phyloP scores from a whole-genome alignment of 352 stramenopile species.

The Ophiocytium majus region DNA sequence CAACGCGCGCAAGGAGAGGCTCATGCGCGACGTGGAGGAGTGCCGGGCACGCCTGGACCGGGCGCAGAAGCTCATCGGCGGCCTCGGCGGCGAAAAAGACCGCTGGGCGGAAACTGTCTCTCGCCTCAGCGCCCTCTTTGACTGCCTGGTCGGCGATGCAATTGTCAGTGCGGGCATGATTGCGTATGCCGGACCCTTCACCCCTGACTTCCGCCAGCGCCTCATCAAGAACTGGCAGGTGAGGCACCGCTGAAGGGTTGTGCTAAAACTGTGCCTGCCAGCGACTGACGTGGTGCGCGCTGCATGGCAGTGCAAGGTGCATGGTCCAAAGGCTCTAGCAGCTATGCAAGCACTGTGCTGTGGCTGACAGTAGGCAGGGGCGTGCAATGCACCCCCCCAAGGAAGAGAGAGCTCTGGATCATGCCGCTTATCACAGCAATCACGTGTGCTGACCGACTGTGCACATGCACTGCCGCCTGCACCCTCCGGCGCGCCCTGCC shows the following conservation, averaged over 20 bases:
- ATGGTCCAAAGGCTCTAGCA: too few relatives aligned
- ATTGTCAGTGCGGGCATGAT: constrained; percentile 84
- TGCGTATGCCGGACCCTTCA: constrained; percentile 87
- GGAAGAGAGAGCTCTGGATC: too few relatives aligned
- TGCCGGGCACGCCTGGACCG: constrained; percentile 73
- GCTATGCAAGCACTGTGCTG: too few relatives aligned
- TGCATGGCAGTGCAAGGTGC: too few relatives aligned
- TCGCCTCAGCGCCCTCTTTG: constrained; percentile 72
- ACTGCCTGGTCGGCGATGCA: constrained; percentile 82
- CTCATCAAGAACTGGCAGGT: constrained; percentile 76
- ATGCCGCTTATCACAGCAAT: too few relatives aligned
- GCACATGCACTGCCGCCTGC: too few relatives aligned
- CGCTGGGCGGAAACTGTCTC: constrained; percentile 67
- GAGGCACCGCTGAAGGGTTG: background rate
- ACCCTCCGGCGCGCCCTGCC: background rate
- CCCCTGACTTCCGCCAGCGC: constrained; percentile 79
- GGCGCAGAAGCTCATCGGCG: constrained; percentile 79
- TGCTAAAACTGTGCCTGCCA: background rate
- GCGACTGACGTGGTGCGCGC: too few relatives aligned
- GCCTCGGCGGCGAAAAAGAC: constrained; percentile 80
- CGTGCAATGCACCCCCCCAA: too few relatives aligned
- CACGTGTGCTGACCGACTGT: too few relatives aligned
- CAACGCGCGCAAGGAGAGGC: constrained; percentile 74
- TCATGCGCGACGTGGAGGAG: constrained; percentile 72
- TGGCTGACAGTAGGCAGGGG: too few relatives aligned